Conservation (phyloP, 768 basidiomycete species). For the Suillus clintonianus region DNA sequence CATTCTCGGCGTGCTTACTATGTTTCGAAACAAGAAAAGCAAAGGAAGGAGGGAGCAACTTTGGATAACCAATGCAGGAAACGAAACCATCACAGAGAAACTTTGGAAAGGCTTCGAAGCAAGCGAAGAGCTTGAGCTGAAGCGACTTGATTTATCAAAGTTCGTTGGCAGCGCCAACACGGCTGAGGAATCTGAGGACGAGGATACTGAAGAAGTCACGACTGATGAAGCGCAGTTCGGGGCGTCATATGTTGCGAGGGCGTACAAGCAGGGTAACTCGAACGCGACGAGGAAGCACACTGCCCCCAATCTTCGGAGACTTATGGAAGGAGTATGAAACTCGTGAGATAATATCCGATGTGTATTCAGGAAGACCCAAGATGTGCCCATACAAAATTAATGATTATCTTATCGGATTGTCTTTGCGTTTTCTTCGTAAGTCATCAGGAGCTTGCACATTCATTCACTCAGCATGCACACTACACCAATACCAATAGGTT, state of each 20-base stretch:
- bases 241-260: conserved; percentile 34
- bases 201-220: conserved; percentile 7
- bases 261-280: conserved; percentile 69
- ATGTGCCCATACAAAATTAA: too few relatives aligned
- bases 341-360: background rate
- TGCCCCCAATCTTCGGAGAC: conserved; percentile 63
- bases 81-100: conserved; percentile 33
- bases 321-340: conserved; percentile 47
- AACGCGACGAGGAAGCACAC: conserved; percentile 64
- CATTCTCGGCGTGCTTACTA: conserved; percentile 80
- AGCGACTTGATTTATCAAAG: conserved; percentile 36
- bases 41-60: conserved; percentile 70
- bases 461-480: too few relatives aligned
- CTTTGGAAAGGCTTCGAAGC: conserved; percentile 64
- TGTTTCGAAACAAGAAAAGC: conserved; percentile 53
- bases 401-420: too few relatives aligned
- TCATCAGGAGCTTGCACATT: too few relatives aligned
- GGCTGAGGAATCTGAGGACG: conserved; percentile 15
- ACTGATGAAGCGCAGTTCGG: conserved; percentile 25
- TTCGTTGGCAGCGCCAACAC: background rate
- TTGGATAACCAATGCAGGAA: conserved; percentile 53
- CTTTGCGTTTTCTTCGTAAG: too few relatives aligned
- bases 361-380: too few relatives aligned
- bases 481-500: too few relatives aligned
- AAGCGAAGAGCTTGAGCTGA: conserved; percentile 50